Evolutionary conservation across 192 early-diverging fungal genomes (phyloP).

Genomic region (Backusella circina): DNA sequence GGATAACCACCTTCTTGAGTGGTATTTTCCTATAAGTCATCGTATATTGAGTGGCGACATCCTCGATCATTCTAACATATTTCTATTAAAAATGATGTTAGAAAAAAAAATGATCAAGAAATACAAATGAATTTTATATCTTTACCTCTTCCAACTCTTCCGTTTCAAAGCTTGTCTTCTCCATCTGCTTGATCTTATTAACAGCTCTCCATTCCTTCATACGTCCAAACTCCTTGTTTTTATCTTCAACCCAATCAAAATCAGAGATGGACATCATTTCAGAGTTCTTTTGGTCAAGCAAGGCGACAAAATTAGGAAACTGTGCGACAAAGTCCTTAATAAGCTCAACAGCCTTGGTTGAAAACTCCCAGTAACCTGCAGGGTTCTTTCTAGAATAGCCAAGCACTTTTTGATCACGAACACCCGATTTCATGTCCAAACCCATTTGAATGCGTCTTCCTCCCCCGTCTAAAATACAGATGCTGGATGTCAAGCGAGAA

Average conservation of each 20-base stretch:
- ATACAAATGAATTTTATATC: neutral
- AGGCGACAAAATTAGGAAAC: constrained; percentile 49
- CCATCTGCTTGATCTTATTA: constrained; percentile 59
- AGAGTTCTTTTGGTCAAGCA: neutral
- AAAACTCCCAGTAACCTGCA: constrained; percentile 83
- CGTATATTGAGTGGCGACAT: constrained; percentile 44
- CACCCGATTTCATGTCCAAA: constrained; percentile 89
- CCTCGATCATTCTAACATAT: constrained; percentile 56
- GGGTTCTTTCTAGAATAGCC: constrained; percentile 79
- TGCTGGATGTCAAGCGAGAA: constrained; percentile 81
- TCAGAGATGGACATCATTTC: constrained; percentile 10
- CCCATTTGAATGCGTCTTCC: constrained; percentile 74
- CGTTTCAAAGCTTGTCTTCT: constrained; percentile 57
- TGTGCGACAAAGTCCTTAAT: constrained; percentile 64
- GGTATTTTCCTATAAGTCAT: constrained; percentile 30
- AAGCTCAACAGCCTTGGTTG: constrained; percentile 70
- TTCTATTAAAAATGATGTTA: neutral
- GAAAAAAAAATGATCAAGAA: neutral
- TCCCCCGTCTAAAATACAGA: constrained; percentile 59
- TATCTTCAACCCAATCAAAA: constrained; percentile 33
- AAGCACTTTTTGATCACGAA: constrained; percentile 78
- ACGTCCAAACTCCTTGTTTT: constrained; percentile 40
- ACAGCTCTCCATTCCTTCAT: constrained; percentile 67
- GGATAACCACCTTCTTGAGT: constrained; percentile 41
- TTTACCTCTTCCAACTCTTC: constrained; percentile 63